A percentile compares a stretch with the other conserved stretches of the same genome.
These are phyloP conservation scores for Caloboletus inedulis DNA, from an alignment of 1,284 basidiomycete genomes.

Conservation along the genomic window DNA sequence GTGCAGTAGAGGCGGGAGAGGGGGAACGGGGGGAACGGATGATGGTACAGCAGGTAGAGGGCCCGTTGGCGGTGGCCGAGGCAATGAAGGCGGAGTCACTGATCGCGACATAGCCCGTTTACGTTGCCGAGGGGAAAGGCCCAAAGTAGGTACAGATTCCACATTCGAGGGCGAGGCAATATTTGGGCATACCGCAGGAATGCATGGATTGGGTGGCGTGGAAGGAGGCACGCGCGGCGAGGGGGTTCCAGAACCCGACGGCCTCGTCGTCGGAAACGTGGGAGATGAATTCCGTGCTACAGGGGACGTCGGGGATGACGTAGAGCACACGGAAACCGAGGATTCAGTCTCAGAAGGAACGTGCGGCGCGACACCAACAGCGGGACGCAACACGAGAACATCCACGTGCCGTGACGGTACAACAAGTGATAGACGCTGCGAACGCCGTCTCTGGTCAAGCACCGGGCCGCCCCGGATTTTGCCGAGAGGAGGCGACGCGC, in stretches of 20 bases:
- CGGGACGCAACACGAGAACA: conserved; percentile 16
- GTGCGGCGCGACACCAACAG: conserved; percentile 24
- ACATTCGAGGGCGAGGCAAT: conserved; percentile 1
- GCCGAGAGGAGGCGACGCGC: neutral
- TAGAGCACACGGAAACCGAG: conserved; percentile 10
- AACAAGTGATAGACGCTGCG: conserved; percentile 12
- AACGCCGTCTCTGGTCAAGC: conserved; percentile 9
- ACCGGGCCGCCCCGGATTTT: neutral
- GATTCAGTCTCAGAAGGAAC: conserved; percentile 27
- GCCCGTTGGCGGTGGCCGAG: conserved; percentile 29
- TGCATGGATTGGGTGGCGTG: conserved; percentile 8
- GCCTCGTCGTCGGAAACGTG: conserved; percentile 8
- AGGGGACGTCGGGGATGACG: conserved; percentile 17
- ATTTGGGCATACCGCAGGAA: conserved; percentile 3
- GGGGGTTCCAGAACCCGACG: neutral
- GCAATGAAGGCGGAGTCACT: conserved; percentile 24
- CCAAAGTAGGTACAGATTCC: conserved; percentile 5
- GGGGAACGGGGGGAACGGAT: conserved; percentile 17
- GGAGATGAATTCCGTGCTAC: conserved; percentile 2
- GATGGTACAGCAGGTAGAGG: conserved; percentile 31
- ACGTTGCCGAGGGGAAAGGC: conserved; percentile 16
- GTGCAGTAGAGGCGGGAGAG: conserved; percentile 21
- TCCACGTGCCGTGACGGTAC: conserved; percentile 13
- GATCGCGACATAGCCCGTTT: conserved; percentile 27
- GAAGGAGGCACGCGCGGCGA: conserved; percentile 1